phyloP scores from a whole-genome alignment of 2,329 filamentous ascomycete species.

The Beauveria varroae region DNA sequence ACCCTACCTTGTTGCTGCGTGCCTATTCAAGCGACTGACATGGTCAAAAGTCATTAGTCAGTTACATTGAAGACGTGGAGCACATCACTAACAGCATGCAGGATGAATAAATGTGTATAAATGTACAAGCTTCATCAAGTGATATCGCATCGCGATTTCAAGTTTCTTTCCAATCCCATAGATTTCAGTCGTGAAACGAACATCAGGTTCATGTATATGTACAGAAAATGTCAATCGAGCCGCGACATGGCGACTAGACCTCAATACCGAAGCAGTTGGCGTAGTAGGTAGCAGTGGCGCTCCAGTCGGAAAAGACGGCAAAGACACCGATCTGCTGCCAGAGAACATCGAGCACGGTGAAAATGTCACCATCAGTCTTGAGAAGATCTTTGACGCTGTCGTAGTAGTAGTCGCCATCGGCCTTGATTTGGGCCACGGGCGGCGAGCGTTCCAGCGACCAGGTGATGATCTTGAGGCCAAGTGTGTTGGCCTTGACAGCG shows the following conservation, averaged over 20 bases:
- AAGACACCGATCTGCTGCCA: constrained; percentile 51
- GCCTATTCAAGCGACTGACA: not conserved
- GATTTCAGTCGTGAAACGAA: not conserved
- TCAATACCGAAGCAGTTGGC: constrained; percentile 56
- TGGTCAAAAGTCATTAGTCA: not conserved
- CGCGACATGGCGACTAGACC: not conserved
- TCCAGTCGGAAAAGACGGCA: constrained; percentile 64
- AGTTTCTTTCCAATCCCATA: not conserved
- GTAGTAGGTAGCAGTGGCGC: constrained; percentile 60
- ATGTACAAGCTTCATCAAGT: not conserved
- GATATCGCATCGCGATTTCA: not conserved
- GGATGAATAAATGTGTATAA: not conserved
- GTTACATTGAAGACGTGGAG: constrained; percentile 11
- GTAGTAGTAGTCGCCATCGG: constrained; percentile 48
- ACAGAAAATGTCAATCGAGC: not conserved
- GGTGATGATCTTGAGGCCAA: constrained; percentile 57
- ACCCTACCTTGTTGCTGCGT: no score
- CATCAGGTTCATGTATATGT: not conserved
- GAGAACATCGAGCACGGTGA: constrained; percentile 57
- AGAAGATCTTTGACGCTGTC: constrained; percentile 45
- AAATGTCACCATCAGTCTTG: constrained; percentile 59
- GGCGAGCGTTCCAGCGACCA: constrained; percentile 64
- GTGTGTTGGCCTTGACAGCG: constrained; percentile 50
- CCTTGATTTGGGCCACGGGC: constrained; percentile 40
- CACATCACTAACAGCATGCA: not conserved